Conservation (phyloP, 768 basidiomycete species). For the Pleurotus tuber-regium region DNA sequence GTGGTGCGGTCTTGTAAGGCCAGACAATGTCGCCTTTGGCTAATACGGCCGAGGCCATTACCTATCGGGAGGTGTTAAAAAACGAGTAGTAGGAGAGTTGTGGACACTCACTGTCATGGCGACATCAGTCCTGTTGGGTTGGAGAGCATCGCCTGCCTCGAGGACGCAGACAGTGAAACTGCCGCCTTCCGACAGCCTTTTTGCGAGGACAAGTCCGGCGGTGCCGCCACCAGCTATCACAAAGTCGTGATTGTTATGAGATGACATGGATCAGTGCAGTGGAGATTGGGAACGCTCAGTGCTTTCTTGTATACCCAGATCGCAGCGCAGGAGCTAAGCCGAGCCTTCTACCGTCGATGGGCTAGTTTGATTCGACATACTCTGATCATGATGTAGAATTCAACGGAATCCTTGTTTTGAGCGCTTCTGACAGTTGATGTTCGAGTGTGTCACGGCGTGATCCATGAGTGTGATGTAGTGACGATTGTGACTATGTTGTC, state of each 20-base stretch:
- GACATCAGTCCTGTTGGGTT: neutral
- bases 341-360: too few relatives aligned
- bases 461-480: too few relatives aligned
- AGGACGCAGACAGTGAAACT: conserved; percentile 31
- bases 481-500: too few relatives aligned
- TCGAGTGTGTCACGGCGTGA: too few relatives aligned
- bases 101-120: neutral
- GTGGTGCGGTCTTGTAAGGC: neutral
- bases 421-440: too few relatives aligned
- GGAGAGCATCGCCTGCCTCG: conserved; percentile 21
- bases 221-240: conserved; percentile 15
- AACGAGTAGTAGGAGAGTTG: too few relatives aligned
- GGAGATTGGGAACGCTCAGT: neutral
- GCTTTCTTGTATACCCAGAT: neutral
- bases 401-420: too few relatives aligned
- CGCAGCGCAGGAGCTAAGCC: too few relatives aligned
- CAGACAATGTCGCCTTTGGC: neutral
- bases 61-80: neutral
- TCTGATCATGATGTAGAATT: too few relatives aligned
- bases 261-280: neutral
- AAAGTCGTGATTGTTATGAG: conserved; percentile 10
- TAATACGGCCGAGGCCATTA: neutral
- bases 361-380: too few relatives aligned
- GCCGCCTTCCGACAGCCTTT: conserved; percentile 32
- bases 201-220: conserved; percentile 37